Percentiles rank a stretch among this genome's conserved stretches.
phyloP scores from a whole-genome alignment of 2,329 filamentous ascomycete genomes.

The Fusarium zealandicum region DNA sequence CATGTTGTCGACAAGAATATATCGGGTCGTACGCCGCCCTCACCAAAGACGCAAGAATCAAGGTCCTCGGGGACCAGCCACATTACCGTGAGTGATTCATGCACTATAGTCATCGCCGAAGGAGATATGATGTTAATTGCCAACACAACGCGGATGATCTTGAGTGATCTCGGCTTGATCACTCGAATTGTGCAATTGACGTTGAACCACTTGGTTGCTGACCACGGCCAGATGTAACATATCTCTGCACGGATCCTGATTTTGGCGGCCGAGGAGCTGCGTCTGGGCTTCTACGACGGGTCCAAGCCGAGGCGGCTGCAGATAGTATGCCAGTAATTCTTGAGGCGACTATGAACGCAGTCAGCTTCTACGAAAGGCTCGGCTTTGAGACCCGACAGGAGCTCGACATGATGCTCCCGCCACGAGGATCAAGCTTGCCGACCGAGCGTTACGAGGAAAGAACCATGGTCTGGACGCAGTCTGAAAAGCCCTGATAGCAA shows the following conservation, averaged over 20 bases:
- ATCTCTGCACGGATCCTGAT: slow-evolving; percentile 49
- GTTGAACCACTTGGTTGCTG: slow-evolving; percentile 9
- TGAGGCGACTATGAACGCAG: slow-evolving; percentile 50
- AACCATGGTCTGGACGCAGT: slow-evolving; percentile 44
- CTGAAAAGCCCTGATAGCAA: slow-evolving; percentile 7
- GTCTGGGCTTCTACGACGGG: slow-evolving; percentile 43
- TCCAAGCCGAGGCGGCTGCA: slow-evolving; percentile 45
- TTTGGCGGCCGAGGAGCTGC: slow-evolving; percentile 48
- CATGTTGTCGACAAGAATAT: slow-evolving; percentile 41
- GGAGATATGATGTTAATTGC: no score
- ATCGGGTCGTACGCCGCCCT: slow-evolving; percentile 46
- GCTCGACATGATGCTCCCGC: slow-evolving; percentile 48
- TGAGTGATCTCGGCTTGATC: no score
- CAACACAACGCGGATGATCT: no score
- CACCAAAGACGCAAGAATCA: slow-evolving; percentile 43
- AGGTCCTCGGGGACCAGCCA: slow-evolving; percentile 40
- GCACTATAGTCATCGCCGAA: not conserved
- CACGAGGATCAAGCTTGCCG: slow-evolving; percentile 38
- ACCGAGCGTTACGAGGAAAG: slow-evolving; percentile 46
- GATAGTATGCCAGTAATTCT: slow-evolving; percentile 48
- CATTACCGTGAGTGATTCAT: slow-evolving; percentile 49
- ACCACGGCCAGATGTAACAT: slow-evolving; percentile 46
- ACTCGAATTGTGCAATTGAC: no score
- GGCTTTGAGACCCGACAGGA: slow-evolving; percentile 45
- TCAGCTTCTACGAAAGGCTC: slow-evolving; percentile 48